Evolutionary conservation across 768 basidiomycete genomes (phyloP), one percentile per base, ranked within the genome.

Genomic region (Kwoniella sp.): DNA sequence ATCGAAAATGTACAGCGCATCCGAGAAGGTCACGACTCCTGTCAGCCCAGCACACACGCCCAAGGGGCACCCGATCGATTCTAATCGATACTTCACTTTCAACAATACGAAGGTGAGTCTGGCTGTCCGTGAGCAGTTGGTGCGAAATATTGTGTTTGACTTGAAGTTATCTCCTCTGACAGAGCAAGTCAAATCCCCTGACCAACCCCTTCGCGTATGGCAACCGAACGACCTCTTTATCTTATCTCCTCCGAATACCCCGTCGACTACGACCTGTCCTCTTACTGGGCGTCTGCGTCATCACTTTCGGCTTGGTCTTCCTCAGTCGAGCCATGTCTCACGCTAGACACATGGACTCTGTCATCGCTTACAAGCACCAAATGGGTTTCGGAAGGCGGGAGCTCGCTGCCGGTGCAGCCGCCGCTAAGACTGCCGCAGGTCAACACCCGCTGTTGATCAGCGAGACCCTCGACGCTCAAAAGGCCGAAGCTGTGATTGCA

Each of bases 191-290:
- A n/a, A 58, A 67, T 31, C 51, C 72, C 7, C 65, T 68, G 34
- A 53, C 64, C 59, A 65, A 71, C 25, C 65, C 67, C 20, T 72
- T 67, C 58, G 23, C 37, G 12, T 23, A 28, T 8, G 57, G 30
- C 41, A 63, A 61, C 25, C 59, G 55, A 13, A 67, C 62, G 5
- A 66, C 73, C 9, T 71, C 74, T 29, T 30, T 75, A 30, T 56
- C 65, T 31, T 72, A 76, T 66, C 63, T 80, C 34, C 66, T 77
- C 29, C 76, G 78, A 12, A 65, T 80, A 26, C 76, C 79, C n/a
- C 70, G 79, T 2, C 67, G 75, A 57, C 48, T 69, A 15, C 73
- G 79, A 22, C 72, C 76, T 0, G 52, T 65, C 25, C 23, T 74
- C 8, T 50, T 79, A 23, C 25, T 76, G 51, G 65, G 57, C 11